These are phyloP conservation scores for Phytophthora colocasiae DNA, from an alignment of 352 stramenopile species.

Conservation along the genomic window DNA sequence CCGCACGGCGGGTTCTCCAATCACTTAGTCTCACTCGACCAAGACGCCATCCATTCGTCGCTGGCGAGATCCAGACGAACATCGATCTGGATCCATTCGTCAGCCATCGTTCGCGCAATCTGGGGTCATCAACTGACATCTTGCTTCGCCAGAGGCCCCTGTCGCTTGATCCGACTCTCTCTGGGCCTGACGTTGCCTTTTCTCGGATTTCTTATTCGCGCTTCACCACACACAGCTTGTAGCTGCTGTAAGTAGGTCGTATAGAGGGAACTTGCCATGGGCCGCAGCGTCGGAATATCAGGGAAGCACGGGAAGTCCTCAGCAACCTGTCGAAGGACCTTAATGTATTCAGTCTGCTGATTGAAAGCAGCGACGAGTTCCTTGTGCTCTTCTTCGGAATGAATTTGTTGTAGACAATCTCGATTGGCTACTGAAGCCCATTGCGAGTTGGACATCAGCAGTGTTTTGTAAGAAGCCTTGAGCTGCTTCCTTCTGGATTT, in stretches of 20 bases:
- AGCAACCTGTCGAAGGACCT: not conserved
- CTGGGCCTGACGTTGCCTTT: no score
- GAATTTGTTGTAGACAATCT: slow-evolving; percentile 3
- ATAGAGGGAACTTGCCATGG: slow-evolving; percentile 11
- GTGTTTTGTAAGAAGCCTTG: not conserved
- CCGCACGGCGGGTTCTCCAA: no score
- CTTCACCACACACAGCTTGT: no score
- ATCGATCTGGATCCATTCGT: no score
- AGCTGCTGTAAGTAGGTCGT: slow-evolving; percentile 30
- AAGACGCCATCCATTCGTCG: no score
- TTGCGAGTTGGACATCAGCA: not conserved
- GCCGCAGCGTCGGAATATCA: not conserved
- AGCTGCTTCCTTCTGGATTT: slow-evolving; percentile 4
- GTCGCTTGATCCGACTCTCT: no score
- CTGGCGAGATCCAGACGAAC: no score
- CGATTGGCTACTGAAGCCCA: slow-evolving; percentile 6
- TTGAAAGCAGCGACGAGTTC: slow-evolving; percentile 13
- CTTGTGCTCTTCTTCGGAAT: slow-evolving; percentile 23
- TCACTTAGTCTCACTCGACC: no score
- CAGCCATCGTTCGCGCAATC: no score
- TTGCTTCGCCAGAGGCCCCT: no score
- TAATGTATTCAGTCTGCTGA: slow-evolving; percentile 19
- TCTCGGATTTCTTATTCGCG: no score
- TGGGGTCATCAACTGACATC: no score
- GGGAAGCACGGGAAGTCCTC: not conserved